phyloP scores from a whole-genome alignment of 1,284 basidiomycete species.

The Cutaneotrichosporon sp. region DNA sequence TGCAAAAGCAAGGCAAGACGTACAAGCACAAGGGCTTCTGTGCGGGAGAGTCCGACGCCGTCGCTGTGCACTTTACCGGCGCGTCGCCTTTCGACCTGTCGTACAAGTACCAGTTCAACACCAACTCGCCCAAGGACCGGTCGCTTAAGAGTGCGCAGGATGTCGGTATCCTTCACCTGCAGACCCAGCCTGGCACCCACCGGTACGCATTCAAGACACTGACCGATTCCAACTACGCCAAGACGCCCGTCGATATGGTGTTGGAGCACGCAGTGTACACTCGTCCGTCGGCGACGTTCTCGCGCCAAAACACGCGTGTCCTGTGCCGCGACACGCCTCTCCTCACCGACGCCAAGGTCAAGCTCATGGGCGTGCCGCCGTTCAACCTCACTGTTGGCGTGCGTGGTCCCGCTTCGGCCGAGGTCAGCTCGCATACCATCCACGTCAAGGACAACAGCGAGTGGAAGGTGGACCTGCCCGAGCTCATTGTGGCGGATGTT shows the following conservation, averaged over 20 bases:
- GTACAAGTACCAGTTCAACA: conserved; percentile 45
- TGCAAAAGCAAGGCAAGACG: conserved; percentile 57
- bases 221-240: conserved; percentile 72
- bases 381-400: conserved; percentile 73
- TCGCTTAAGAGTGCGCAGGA: conserved; percentile 80
- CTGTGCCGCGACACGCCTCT: conserved; percentile 62
- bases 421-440: conserved; percentile 58
- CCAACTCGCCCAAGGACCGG: conserved; percentile 56
- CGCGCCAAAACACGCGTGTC: conserved; percentile 59
- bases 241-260: conserved; percentile 50
- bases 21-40: conserved; percentile 63
- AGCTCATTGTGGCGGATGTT: conserved; percentile 66
- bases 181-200: conserved; percentile 69
- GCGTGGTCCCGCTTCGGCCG: conserved; percentile 65
- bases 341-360: conserved; percentile 57
- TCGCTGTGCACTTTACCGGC: conserved; percentile 71
- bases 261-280: conserved; percentile 77
- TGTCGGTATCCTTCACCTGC: conserved; percentile 76
- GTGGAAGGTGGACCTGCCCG: conserved; percentile 71
- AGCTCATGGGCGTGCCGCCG: conserved; percentile 76
- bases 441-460: conserved; percentile 55
- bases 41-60: conserved; percentile 69
- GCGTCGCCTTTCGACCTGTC: conserved; percentile 76
- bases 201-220: conserved; percentile 84
- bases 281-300: conserved; percentile 72